Evolutionary conservation across 1,139 yeast genomes (phyloP).

Genomic region (Sugiyamaella sp.): DNA sequence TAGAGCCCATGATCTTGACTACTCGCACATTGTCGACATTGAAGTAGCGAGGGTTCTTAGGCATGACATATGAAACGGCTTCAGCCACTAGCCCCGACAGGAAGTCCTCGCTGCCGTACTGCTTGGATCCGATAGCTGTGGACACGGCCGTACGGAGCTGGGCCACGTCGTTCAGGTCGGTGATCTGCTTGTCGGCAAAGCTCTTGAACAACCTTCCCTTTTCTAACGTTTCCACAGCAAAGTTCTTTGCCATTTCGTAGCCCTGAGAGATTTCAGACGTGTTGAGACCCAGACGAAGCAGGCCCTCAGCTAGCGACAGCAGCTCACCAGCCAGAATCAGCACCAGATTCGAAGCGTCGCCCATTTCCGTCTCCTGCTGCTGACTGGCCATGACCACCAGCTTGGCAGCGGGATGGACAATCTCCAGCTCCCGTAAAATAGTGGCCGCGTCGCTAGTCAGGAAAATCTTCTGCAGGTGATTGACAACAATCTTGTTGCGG

Average conservation of each 20-base stretch:
- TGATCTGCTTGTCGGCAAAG: constrained; percentile 60
- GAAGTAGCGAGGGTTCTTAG: constrained; percentile 63
- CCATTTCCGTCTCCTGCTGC: constrained; percentile 93
- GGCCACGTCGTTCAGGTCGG: constrained; percentile 55
- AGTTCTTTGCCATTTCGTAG: constrained; percentile 77
- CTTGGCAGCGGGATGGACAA: constrained; percentile 97
- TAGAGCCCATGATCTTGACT: constrained; percentile 94
- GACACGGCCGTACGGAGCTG: constrained; percentile 75
- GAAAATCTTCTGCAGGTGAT: constrained; percentile 78
- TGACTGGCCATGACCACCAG: constrained; percentile 94
- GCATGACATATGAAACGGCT: constrained; percentile 80
- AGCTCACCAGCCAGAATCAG: constrained; percentile 88
- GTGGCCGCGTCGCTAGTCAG: constrained; percentile 98
- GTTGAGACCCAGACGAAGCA: constrained; percentile 81
- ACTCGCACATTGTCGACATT: constrained; percentile 93
- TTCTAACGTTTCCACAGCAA: constrained; percentile 54
- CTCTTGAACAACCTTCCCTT: constrained; percentile 4
- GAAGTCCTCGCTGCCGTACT: constrained; percentile 82
- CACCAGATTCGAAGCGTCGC: constrained; percentile 74
- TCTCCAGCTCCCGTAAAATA: constrained; percentile 87
- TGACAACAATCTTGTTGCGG: constrained; percentile 91
- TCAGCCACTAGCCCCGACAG: constrained; percentile 81
- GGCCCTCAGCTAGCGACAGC: constrained; percentile 78
- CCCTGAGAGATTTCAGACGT: constrained; percentile 93
- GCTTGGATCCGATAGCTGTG: constrained; percentile 92